Percentiles rank a stretch among this genome's conserved stretches.
Evolutionary conservation across 1,284 basidiomycete genomes (phyloP).

Genomic region (Coniferiporia sulphurascens): DNA sequence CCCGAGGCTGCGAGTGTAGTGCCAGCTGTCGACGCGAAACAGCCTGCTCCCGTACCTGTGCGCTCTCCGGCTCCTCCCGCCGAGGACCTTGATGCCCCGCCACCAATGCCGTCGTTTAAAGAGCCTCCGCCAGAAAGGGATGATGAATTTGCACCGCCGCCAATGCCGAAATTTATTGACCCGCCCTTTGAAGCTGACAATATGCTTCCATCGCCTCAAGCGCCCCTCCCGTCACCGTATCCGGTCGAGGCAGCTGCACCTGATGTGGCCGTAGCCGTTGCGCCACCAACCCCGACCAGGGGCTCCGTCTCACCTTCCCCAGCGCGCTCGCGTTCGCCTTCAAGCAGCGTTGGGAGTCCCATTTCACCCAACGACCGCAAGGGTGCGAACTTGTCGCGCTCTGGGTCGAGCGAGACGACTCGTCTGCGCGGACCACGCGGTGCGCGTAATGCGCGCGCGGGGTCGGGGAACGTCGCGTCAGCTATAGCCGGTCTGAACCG

Average conservation of each 20-base stretch:
- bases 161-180: slow-evolving; percentile 39
- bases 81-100: slow-evolving; percentile 17
- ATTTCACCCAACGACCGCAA: slow-evolving; percentile 17
- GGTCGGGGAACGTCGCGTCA: slow-evolving; percentile 41
- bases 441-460: slow-evolving; percentile 35
- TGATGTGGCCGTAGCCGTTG: slow-evolving; percentile 33
- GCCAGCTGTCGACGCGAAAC: slow-evolving; percentile 13
- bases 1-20: slow-evolving; percentile 13
- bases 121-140: slow-evolving; percentile 24
- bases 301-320: slow-evolving; percentile 30
- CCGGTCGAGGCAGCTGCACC: slow-evolving; percentile 28
- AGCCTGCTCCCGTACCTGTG: slow-evolving; percentile 21
- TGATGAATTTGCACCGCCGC: slow-evolving; percentile 21
- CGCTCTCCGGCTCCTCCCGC: slow-evolving; percentile 19
- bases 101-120: slow-evolving; percentile 27
- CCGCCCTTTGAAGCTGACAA: slow-evolving; percentile 34
- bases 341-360: slow-evolving; percentile 16
- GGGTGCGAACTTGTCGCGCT: slow-evolving; percentile 35
- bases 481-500: slow-evolving; percentile 55
- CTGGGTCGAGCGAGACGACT: slow-evolving; percentile 41
- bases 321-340: slow-evolving; percentile 45
- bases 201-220: slow-evolving; percentile 15
- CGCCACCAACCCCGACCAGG: slow-evolving; percentile 40
- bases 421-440: slow-evolving; percentile 50
- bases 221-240: slow-evolving; percentile 28